Percentiles rank a stretch among this genome's conserved stretches.
These are phyloP conservation scores for Erodium chrysanthum DNA, from an alignment of 441 rosid genomes.

Conservation along the genomic window DNA sequence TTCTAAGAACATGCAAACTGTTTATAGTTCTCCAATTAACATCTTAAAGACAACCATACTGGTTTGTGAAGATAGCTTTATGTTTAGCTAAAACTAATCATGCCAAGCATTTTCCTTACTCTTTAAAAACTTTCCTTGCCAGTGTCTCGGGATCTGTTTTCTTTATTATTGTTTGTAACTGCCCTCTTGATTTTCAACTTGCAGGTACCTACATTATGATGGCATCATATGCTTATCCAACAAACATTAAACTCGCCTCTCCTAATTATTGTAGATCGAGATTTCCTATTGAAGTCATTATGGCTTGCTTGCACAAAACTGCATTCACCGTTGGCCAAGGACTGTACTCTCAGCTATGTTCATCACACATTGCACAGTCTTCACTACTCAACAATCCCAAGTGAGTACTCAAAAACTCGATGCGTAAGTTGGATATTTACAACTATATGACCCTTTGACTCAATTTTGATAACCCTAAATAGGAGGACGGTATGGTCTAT, in stretches of 20 bases:
- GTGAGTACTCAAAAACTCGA: slow-evolving; percentile 19
- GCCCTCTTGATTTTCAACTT: too few relatives aligned
- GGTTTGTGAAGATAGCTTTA: too few relatives aligned
- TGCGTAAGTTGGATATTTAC: neutral
- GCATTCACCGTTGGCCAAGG: slow-evolving; percentile 30
- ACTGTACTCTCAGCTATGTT: slow-evolving; percentile 24
- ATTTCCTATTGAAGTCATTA: slow-evolving; percentile 18
- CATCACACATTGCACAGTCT: slow-evolving; percentile 29
- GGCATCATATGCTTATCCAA: slow-evolving; percentile 22
- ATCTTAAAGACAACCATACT: too few relatives aligned
- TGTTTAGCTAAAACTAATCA: too few relatives aligned
- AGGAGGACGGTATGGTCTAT: slow-evolving; percentile 49
- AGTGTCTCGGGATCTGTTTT: too few relatives aligned
- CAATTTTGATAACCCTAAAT: too few relatives aligned
- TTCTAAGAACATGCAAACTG: too few relatives aligned
- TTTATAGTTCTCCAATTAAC: too few relatives aligned
- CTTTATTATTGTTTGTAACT: too few relatives aligned
- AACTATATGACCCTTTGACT: too few relatives aligned
- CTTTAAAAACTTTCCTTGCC: too few relatives aligned
- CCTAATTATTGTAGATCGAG: slow-evolving; percentile 24
- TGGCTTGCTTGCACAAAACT: slow-evolving; percentile 20
- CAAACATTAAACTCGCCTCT: slow-evolving; percentile 21
- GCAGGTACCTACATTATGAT: neutral
- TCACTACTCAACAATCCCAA: slow-evolving; percentile 26
- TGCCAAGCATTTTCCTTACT: too few relatives aligned